Conservation (phyloP, 148 eudicot species). For the Polygonum maritimum region DNA sequence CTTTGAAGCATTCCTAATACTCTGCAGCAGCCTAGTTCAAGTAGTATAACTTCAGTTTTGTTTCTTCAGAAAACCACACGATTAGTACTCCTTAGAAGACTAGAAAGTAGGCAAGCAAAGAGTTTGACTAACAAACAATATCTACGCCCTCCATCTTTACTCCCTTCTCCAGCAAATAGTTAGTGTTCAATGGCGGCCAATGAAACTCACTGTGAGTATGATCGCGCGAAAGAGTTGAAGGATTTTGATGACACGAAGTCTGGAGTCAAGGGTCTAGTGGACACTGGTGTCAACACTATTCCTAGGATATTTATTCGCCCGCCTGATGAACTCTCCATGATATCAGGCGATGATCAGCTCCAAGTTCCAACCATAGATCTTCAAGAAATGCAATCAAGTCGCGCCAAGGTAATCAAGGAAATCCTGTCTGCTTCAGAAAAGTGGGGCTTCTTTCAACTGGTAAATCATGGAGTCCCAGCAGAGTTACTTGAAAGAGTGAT, state of each 20-base stretch:
- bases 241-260: background rate
- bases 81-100: background rate
- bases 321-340: background rate
- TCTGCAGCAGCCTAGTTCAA: background rate
- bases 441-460: constrained; percentile 1
- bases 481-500: background rate
- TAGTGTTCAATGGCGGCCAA: background rate
- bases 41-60: background rate
- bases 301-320: constrained; percentile 4
- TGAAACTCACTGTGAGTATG: background rate
- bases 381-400: background rate
- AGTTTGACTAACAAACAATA: background rate
- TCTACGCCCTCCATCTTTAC: background rate
- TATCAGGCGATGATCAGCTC: background rate
- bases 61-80: background rate
- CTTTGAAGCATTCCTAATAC: background rate
- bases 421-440: background rate
- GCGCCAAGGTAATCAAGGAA: background rate
- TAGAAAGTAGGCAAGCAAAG: background rate
- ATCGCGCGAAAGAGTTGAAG: background rate
- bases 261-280: constrained; percentile 5
- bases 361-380: constrained; percentile 6
- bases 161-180: background rate
- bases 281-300: background rate
- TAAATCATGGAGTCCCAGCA: background rate